A percentile compares a stretch with the other conserved stretches of the same genome.
Conservation (phyloP, 2,329 filamentous ascomycete genomes). For the Colletotrichum orbiculare region DNA sequence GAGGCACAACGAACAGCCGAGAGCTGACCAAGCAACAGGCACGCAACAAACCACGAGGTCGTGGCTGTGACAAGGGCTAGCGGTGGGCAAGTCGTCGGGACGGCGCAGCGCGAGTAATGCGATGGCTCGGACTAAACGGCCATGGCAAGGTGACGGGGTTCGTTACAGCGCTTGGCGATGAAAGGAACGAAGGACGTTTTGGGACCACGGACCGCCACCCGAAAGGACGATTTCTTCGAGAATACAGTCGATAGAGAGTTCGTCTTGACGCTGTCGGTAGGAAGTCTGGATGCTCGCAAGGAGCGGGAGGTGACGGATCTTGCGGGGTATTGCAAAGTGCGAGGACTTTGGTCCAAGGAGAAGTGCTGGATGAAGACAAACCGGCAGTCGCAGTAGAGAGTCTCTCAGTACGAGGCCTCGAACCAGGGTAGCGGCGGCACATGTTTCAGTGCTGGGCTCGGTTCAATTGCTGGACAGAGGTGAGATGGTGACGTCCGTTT, state of each 20-base stretch:
- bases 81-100: constrained; percentile 27
- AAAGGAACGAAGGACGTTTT: constrained; percentile 4
- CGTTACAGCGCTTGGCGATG: constrained; percentile 22
- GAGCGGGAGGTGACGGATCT: constrained; percentile 8
- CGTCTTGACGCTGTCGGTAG: constrained; percentile 7
- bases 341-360: constrained; percentile 6
- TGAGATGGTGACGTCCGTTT: constrained; percentile 36
- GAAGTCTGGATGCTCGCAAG: not conserved
- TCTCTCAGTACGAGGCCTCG: constrained; percentile 9
- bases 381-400: constrained; percentile 1
- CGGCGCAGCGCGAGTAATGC: constrained; percentile 35
- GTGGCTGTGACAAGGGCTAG: constrained; percentile 25
- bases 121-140: constrained; percentile 23
- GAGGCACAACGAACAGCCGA: constrained; percentile 12
- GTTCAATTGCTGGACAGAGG: constrained; percentile 35
- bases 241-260: not conserved
- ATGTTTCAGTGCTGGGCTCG: constrained; percentile 35
- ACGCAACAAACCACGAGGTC: constrained; percentile 18
- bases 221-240: constrained; percentile 7
- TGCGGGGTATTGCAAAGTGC: not conserved
- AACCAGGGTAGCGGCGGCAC: constrained; percentile 30
- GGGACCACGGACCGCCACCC: constrained; percentile 29
- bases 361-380: constrained; percentile 2
- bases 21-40: constrained; percentile 27
- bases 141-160: constrained; percentile 23